phyloP scores from a whole-genome alignment of 495 filamentous ascomycete genomes.

The Penicillium egyptiacum region DNA sequence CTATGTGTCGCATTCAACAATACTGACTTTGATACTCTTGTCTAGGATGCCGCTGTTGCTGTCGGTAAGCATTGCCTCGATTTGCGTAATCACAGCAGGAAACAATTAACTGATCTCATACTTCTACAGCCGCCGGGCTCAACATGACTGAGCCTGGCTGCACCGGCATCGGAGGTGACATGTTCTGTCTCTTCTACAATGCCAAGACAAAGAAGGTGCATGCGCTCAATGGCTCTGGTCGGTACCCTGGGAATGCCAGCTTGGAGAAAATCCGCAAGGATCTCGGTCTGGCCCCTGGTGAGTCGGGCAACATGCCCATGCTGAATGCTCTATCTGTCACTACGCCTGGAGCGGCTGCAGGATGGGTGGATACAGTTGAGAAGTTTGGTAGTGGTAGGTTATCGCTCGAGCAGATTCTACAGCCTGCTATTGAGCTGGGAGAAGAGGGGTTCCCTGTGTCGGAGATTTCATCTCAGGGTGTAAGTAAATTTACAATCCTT shows the following conservation, averaged over 20 bases:
- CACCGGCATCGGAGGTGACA: constrained; percentile 96
- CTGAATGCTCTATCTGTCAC: constrained; percentile 77
- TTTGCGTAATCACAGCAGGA: neutral
- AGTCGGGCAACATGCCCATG: constrained; percentile 68
- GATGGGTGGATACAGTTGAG: constrained; percentile 91
- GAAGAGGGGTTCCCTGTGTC: constrained; percentile 90
- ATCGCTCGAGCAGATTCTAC: constrained; percentile 71
- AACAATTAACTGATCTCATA: constrained; percentile 7
- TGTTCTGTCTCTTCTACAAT: constrained; percentile 95
- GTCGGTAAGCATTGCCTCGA: constrained; percentile 53
- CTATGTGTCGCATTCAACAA: neutral
- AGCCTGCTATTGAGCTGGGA: constrained; percentile 80
- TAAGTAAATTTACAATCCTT: constrained; percentile 43
- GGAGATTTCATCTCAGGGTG: constrained; percentile 69
- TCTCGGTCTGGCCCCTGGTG: constrained; percentile 63
- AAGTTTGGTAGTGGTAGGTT: constrained; percentile 89
- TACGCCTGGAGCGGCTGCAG: constrained; percentile 86
- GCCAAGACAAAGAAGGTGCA: constrained; percentile 77
- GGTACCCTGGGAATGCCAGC: constrained; percentile 67
- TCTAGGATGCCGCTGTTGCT: constrained; percentile 89
- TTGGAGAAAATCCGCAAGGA: constrained; percentile 68
- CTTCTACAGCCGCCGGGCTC: constrained; percentile 65
- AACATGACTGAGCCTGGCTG: constrained; percentile 93
- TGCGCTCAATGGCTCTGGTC: constrained; percentile 88
- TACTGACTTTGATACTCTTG: constrained; percentile 5